These are phyloP conservation scores for Aristolochia fimbriata DNA, from an alignment of 164 flowering plant species.

Conservation along the genomic window DNA sequence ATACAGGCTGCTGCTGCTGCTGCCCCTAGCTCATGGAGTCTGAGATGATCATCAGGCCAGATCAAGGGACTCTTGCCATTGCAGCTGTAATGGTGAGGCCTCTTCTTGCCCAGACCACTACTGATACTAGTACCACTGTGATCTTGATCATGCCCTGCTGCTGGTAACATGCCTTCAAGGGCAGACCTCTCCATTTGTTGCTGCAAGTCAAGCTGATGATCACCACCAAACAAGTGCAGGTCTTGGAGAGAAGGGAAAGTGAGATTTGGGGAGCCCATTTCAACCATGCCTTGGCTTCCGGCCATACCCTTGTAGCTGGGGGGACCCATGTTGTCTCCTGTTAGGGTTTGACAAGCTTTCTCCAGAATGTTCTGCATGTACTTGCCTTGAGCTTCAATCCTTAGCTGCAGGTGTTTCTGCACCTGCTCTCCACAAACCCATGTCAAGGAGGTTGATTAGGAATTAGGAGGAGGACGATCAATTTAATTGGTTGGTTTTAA, in stretches of 20 bases:
- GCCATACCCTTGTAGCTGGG: conserved; percentile 28
- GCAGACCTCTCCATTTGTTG: conserved; percentile 27
- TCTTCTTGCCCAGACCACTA: conserved; percentile 7
- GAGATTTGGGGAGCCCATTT: conserved; percentile 32
- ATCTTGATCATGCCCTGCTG: no score
- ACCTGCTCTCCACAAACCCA: conserved; percentile 35
- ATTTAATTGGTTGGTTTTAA: no score
- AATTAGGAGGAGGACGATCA: not conserved
- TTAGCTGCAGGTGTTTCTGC: conserved; percentile 81
- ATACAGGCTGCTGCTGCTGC: conserved; percentile 24
- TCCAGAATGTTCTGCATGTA: conserved; percentile 93
- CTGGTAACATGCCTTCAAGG: conserved; percentile 22
- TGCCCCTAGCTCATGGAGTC: conserved; percentile 7
- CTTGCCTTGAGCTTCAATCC: conserved; percentile 98
- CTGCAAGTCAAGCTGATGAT: conserved; percentile 44
- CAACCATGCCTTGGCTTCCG: conserved; percentile 9
- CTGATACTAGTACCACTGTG: no score
- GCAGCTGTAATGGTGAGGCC: conserved; percentile 3
- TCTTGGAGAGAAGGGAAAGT: conserved; percentile 10
- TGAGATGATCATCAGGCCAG: conserved; percentile 7
- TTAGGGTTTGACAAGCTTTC: conserved; percentile 90
- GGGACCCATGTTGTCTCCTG: conserved; percentile 46
- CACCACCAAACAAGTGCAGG: conserved; percentile 14
- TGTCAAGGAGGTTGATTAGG: not conserved
- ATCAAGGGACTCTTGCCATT: conserved; percentile 7